Conservation (phyloP, 768 basidiomycete species). For the Grammothele lineata region DNA sequence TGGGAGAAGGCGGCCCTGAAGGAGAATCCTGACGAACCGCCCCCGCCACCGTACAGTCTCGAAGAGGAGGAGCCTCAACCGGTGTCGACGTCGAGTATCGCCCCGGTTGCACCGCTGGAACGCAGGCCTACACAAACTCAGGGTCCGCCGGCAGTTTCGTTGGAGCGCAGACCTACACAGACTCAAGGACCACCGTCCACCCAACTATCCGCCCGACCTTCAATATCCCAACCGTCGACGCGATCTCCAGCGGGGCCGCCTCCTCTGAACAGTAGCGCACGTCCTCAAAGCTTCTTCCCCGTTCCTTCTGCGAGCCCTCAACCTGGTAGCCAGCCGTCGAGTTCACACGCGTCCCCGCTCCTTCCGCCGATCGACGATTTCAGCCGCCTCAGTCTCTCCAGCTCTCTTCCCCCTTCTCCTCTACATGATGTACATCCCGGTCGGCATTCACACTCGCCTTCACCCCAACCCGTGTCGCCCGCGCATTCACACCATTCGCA, state of each 20-base stretch:
- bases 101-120: conserved; percentile 5
- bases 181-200: conserved; percentile 3
- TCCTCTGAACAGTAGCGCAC: conserved; percentile 9
- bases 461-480: conserved; percentile 12
- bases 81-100: background rate
- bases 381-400: conserved; percentile 31
- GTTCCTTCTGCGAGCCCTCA: conserved; percentile 11
- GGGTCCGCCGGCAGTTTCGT: conserved; percentile 1
- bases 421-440: no score
- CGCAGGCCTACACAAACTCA: conserved; percentile 9
- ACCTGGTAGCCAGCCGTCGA: conserved; percentile 7
- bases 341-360: background rate
- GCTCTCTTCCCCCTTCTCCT: conserved; percentile 29
- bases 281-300: conserved; percentile 2
- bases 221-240: background rate
- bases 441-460: conserved; percentile 10
- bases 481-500: conserved; percentile 13
- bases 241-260: conserved; percentile 5
- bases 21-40: conserved; percentile 44
- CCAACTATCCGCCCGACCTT: background rate
- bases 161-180: conserved; percentile 8
- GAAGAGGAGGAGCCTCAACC: conserved; percentile 35
- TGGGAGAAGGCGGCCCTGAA: conserved; percentile 39
- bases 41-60: conserved; percentile 69
- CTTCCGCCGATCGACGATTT: conserved; percentile 34